Conservation (phyloP, 805 yeast genomes). For the Starmerella gropengiesseri region DNA sequence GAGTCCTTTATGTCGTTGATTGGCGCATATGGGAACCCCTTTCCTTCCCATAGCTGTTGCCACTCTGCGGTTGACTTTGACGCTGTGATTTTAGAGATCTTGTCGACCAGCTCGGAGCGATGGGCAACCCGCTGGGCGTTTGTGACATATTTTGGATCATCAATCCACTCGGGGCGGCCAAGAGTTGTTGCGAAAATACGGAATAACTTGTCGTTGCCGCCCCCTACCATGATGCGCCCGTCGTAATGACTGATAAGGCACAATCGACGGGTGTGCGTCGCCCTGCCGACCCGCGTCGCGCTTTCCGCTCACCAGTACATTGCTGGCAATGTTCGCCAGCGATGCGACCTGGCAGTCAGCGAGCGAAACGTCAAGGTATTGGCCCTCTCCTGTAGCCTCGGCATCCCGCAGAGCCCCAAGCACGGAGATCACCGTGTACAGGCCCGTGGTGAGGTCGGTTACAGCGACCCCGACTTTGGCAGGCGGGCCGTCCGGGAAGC, state of each 20-base stretch:
- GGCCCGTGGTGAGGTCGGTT: constrained; percentile 35
- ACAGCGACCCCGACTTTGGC: constrained; percentile 38
- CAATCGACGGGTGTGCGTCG: constrained; percentile 34
- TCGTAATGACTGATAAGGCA: constrained; percentile 35
- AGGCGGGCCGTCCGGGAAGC: constrained; percentile 33
- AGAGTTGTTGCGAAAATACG: constrained; percentile 29
- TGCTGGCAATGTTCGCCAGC: constrained; percentile 34
- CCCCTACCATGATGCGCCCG: constrained; percentile 34
- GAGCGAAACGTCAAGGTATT: constrained; percentile 32
- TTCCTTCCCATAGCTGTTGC: constrained; percentile 28
- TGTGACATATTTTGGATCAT: constrained; percentile 28
- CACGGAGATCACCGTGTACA: constrained; percentile 32
- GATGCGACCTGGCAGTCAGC: constrained; percentile 35
- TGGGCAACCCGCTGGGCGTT: constrained; percentile 32
- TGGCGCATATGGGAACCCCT: constrained; percentile 34
- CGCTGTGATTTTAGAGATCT: constrained; percentile 27
- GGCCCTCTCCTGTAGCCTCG: constrained; percentile 30
- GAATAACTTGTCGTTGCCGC: constrained; percentile 34
- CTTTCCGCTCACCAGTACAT: constrained; percentile 31
- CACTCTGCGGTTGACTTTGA: constrained; percentile 31
- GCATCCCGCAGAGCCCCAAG: constrained; percentile 32
- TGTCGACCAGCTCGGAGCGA: constrained; percentile 28
- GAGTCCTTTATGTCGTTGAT: constrained; percentile 33
- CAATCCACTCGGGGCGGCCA: constrained; percentile 32
- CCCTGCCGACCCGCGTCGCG: constrained; percentile 35